Base-by-base conservation (phyloP, 2,329 filamentous ascomycete genomes). In the Dothiorella sarmentorum region DNA sequence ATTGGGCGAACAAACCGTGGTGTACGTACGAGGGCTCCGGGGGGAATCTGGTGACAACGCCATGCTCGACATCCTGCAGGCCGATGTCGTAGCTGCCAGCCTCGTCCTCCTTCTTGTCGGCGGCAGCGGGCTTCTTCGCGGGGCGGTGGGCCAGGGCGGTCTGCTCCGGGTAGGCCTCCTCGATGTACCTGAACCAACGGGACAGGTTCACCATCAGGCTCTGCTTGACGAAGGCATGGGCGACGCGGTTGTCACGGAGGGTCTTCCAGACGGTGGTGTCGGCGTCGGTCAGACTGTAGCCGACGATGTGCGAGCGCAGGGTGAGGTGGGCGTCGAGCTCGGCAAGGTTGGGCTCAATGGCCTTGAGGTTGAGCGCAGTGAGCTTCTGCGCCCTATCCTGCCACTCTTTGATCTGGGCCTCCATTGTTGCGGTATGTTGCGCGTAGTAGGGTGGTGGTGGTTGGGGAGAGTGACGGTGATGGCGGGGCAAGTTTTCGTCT, bases 41-140 rank as follows among this genome's bases (percentile, higher is more conserved):
- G 15, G 93, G 86, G 77, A 97, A 97, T 67, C 92, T 83, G 20
- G 91, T 96, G 18, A 97, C 90, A 60, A 97, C 91, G 3, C 91
- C 91, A 71, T 93, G 87, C 35, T 93, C 90, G 7, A 89, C 87
- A 71, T 95, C 89, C 67, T 89, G 85, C 35, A 97, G 82, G 2
- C 87, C 88, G 72, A 97, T 89, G 70, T 95, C 91, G 76, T 94
- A 97, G 80, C 86, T 96, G 60, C 84, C 91, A 20, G 53, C 60
- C 22, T 84, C 84, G 79, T 89, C 90, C 66, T 84, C 84, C 70
- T 84, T 86, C 61, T 83, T 82, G n/a, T 82, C 83, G 47, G 84
- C 83, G 6, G 61, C 66, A 43, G 84, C 83, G 5, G 61, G 64
- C n/a, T 42, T 58, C 55, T 62, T 67, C 57, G 47, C 68, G 15